These are phyloP conservation scores for Aegle marmelos DNA, from an alignment of 345 rosid species.

Conservation along the genomic window DNA sequence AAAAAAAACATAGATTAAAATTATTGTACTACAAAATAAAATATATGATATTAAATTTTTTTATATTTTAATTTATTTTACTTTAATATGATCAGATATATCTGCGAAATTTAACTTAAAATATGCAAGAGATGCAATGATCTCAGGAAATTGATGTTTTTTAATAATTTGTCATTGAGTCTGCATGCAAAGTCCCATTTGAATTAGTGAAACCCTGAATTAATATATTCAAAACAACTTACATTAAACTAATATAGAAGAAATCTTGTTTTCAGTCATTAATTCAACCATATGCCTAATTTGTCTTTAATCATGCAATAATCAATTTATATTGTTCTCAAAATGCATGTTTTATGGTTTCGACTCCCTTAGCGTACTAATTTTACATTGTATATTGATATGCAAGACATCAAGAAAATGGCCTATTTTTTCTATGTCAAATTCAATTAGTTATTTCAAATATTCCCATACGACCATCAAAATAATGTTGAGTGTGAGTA, in stretches of 20 bases:
- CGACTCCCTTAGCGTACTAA: neutral
- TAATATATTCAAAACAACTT: neutral
- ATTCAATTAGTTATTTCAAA: too few relatives aligned
- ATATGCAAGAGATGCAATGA: neutral
- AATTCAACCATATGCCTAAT: neutral
- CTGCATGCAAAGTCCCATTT: neutral
- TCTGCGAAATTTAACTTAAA: neutral
- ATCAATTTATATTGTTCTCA: neutral
- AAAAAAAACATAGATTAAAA: too few relatives aligned
- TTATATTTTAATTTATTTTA: too few relatives aligned
- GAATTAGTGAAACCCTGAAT: neutral
- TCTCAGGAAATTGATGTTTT: neutral
- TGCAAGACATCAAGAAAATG: too few relatives aligned
- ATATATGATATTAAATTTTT: rapidly evolving
- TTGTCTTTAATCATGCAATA: neutral
- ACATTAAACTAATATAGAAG: neutral
- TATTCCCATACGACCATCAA: neutral
- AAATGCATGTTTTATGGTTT: neutral
- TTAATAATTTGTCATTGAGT: neutral
- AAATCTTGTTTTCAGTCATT: neutral
- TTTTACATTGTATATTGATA: neutral
- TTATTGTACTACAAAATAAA: too few relatives aligned
- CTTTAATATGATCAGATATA: too few relatives aligned
- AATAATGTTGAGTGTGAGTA: neutral
- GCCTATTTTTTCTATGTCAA: too few relatives aligned